Base-by-base conservation (phyloP, 495 filamentous ascomycete species). In the Xylaria intraflava region DNA sequence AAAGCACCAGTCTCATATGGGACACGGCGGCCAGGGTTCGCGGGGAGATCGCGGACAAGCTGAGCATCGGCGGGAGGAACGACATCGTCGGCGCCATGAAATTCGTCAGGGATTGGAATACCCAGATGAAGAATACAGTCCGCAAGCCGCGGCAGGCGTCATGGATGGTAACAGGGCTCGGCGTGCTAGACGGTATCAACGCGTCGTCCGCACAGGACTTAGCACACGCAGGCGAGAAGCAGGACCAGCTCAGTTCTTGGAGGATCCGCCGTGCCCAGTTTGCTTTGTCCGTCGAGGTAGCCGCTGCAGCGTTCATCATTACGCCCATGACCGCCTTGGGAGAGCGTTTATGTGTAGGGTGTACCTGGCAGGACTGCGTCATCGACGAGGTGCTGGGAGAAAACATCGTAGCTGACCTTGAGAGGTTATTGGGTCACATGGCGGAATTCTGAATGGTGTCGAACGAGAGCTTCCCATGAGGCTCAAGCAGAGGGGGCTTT, bases 81-180 rank as follows among this genome's bases (percentile, higher is more conserved):
- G 57, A 59, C 23, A 10, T 54, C 0, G 29, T 62, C 6, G 55
- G 65, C 12, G 12, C 60, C 10, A n/a, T 62, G 10, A 55, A 48
- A 38, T 57, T 58, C 30, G 57, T 65, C 7, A 17, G 3, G 5
- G 51, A 63, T 46, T 58, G 57, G 45, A 47, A 49, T 29, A 29
- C 36, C 1, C 46, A 57, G 42, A 59, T 59, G 49, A 57, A 30
- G 11, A 30, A 45, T 8, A 51, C 53, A 42, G 51, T 59, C 6
- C 51, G 49, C 7, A 64, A 60, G 43, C 48, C 46, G 19, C 48
- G 66, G 6, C 46, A 49, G 7, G 46, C 27, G 6, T 67, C 64
- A 9, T 69, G 53, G 57, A 53, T 63, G 38, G 23, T 67, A 0
- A 59, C 60, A 9, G 64, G 64, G 45, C 23, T 67, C 7, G 66